Evolutionary conservation across 2,329 filamentous ascomycete species (phyloP), one percentile per base, ranked within the genome.

Genomic region (Xylaria sp.): DNA sequence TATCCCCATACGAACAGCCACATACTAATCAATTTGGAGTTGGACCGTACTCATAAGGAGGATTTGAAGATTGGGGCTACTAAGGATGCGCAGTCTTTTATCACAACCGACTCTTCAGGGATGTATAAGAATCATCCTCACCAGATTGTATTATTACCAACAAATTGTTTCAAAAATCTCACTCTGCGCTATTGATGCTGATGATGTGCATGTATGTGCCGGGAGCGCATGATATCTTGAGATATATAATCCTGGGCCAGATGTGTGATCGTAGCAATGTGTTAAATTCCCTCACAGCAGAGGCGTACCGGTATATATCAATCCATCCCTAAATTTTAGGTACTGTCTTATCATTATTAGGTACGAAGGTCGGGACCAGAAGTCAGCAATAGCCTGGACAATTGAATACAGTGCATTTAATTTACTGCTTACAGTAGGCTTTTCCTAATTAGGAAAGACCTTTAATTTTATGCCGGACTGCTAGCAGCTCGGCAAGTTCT

Each of bases 71-170:
- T 55, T 22, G 22, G 49, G 64, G n/a, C 31, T 50, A 29, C 45
- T 42, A 20, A 33, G 39, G 39, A 39, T 54, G 60, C 53, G 42
- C 27, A 25, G 42, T 36, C 39, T 15, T 31, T 53, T 36, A 17
- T 55, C 39, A 33, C 22, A 56, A 31, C 27, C n/a, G n/a, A 29
- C 25, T 47, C 31, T 25, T 36, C 11, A 15, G 27, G 59, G 36
- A n/a, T 63, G 31, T 29, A 29, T 29, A 45, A 20, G 44, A 42
- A 60, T 25, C 15, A 6, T 36, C 27, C 20, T 42, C 44, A 27
- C 36, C 25, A 64, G 42, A 64, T 64, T 67, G 65, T 64, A 60
- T 57, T 36, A 66, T 50, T 44, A 63, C 6, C 15, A 64, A 61
- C n/a, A 33, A 38, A 60, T 29, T 7, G 11, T 13, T 53, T 54